These are phyloP conservation scores for Trichomonas vaginalis DNA, from an alignment of 208 protist genomes.

Conservation along the genomic window DNA sequence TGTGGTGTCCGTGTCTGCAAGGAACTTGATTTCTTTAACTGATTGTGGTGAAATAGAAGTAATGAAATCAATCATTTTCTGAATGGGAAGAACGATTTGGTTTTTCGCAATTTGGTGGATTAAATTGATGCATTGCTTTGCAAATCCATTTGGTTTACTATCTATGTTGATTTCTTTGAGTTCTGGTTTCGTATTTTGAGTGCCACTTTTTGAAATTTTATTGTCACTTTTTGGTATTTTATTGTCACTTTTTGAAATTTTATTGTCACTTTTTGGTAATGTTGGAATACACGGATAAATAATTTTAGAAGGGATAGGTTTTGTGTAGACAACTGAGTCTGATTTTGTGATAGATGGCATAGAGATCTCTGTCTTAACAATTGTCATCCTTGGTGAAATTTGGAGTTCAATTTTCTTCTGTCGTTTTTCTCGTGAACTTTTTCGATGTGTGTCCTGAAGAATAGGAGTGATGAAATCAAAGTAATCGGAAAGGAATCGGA, in stretches of 20 bases:
- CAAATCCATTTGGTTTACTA: background rate
- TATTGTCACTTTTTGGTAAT: background rate
- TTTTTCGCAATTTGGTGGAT: background rate
- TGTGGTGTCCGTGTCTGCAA: background rate
- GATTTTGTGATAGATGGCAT: background rate
- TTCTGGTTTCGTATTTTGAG: too few relatives aligned
- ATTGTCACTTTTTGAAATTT: too few relatives aligned
- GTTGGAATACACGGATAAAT: background rate
- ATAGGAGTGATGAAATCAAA: background rate
- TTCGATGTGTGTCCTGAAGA: background rate
- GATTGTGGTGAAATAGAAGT: background rate
- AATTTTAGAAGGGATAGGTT: background rate
- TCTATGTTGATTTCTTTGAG: too few relatives aligned
- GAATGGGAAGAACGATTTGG: background rate
- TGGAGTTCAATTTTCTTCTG: background rate
- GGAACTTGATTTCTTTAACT: background rate
- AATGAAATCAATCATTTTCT: background rate
- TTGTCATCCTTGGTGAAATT: background rate
- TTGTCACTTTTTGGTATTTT: too few relatives aligned
- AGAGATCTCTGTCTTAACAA: background rate
- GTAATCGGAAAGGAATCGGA: background rate
- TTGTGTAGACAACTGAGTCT: background rate
- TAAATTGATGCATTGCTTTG: background rate
- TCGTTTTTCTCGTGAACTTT: background rate
- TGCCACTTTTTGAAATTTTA: too few relatives aligned